Evolutionary conservation across 768 basidiomycete genomes (phyloP).

Genomic region (Rhodotorula kratochvilovae): DNA sequence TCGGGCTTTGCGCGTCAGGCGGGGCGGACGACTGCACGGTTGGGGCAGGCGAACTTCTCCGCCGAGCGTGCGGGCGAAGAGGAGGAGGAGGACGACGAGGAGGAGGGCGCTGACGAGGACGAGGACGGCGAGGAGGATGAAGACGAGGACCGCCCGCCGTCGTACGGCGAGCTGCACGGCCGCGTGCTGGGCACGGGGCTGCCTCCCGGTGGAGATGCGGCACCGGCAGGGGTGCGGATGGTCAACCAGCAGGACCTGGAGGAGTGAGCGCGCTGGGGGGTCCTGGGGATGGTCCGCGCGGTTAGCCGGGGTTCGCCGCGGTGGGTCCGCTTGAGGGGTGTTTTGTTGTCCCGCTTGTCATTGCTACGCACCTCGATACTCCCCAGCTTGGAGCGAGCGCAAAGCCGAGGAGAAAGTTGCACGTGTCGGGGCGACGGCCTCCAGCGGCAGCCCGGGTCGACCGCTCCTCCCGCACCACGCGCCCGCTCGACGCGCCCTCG

Average conservation of each 20-base stretch:
- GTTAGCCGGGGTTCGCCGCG: background rate
- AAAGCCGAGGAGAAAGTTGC: background rate
- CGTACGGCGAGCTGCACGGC: conserved; percentile 19
- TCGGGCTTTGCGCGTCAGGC: background rate
- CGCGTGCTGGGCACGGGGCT: conserved; percentile 25
- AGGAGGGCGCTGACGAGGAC: background rate
- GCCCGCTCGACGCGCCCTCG: background rate
- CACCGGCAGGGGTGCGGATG: conserved; percentile 8
- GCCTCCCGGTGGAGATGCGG: conserved; percentile 1
- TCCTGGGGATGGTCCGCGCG: too few relatives aligned
- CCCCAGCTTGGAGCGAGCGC: rapidly evolving
- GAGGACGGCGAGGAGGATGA: background rate
- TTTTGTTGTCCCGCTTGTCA: background rate
- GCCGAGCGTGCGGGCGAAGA: background rate
- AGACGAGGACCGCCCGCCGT: conserved; percentile 11
- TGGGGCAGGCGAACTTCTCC: background rate
- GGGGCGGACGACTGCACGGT: background rate
- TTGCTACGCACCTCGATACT: background rate
- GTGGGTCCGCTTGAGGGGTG: background rate
- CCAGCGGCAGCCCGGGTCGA: background rate
- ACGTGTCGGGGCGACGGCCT: background rate
- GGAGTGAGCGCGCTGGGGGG: background rate
- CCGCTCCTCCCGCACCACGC: background rate
- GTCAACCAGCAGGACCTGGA: conserved; percentile 22
- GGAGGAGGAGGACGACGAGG: background rate